phyloP scores from a whole-genome alignment of 257 asterid species.

The Eucommia ulmoides region DNA sequence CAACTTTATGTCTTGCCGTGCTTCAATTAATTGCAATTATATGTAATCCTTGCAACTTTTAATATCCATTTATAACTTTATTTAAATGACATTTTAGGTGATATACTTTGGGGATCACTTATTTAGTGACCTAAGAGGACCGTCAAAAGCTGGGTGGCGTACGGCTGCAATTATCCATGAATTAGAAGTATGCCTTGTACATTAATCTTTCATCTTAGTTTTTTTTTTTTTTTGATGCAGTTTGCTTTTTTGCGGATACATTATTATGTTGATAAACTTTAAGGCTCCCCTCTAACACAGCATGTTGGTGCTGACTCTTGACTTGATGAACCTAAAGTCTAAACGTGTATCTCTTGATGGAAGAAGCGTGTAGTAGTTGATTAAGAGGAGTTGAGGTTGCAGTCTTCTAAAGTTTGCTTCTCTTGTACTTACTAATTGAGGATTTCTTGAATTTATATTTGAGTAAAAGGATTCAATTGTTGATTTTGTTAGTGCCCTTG shows the following conservation, averaged over 20 bases:
- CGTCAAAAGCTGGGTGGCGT: slow-evolving; percentile 97
- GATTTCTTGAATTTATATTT: no score
- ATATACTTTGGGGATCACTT: slow-evolving; percentile 98
- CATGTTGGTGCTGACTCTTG: no score
- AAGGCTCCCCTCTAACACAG: no score
- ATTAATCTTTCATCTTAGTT: no score
- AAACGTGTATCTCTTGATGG: neutral
- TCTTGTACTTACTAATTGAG: no score
- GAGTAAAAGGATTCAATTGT: no score
- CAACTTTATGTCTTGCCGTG: neutral
- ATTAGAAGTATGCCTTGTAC: slow-evolving; percentile 61
- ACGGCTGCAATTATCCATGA: slow-evolving; percentile 96
- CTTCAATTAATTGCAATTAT: neutral
- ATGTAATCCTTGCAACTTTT: neutral
- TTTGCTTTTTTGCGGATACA: no score
- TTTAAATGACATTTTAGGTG: slow-evolving; percentile 70
- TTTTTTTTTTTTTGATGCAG: no score
- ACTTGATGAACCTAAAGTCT: neutral
- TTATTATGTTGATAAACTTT: no score
- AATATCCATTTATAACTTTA: neutral
- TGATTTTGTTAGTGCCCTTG: no score
- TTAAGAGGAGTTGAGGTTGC: neutral
- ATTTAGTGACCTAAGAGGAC: slow-evolving; percentile 95
- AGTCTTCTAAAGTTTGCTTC: no score
- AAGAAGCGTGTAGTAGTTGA: neutral